Evolutionary conservation across 805 yeast genomes (phyloP), one percentile per base, ranked within the genome.

Genomic region (Yarrowia alimentaria): DNA sequence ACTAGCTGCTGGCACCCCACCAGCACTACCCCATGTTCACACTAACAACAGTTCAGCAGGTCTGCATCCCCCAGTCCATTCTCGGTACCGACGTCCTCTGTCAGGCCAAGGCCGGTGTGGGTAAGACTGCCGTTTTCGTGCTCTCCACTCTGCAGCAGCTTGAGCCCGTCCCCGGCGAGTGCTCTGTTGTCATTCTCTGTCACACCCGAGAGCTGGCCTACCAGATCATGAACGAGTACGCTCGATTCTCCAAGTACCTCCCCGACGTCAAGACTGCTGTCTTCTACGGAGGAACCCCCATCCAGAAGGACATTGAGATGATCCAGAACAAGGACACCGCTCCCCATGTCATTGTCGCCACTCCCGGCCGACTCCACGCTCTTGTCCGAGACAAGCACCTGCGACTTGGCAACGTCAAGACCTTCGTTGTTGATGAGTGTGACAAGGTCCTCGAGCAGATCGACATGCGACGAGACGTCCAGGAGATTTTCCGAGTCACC

Each of bases 81-180:
- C 84, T 91, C 61, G 99, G 98, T 66, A 91, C 96, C 56, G 99
- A 91, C 67, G 98, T 91, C 54, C 74, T 91, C 60, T 93, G 99
- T 75, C 99, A 91, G 77, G 99, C 99, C 70, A 91, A 93, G 76
- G 93, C 99, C 38, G 99, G 99, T 85, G 78, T 93, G 61, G 99
- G 99, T 82, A 91, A 91, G 71, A 91, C 99, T 54, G 99, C 99
- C 37, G 98, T 91, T 53, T 91, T 91, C 62, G 98, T 91, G 55
- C 77, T 91, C 63, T 86, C 96, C 19, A 91, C 99, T 56, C 78
- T 91, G 66, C 98, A 91, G 73, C 97, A 91, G 74, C 77, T 91
- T 64, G 98, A 93, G 65, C 98, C 99, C 37, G 88, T 91, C 60
- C 88, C 95, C 55, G 99, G 98, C 64, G 98, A 91, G 71, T 85